These are phyloP conservation scores for Dentipellis fragilis DNA, from an alignment of 768 basidiomycete species.

Conservation along the genomic window DNA sequence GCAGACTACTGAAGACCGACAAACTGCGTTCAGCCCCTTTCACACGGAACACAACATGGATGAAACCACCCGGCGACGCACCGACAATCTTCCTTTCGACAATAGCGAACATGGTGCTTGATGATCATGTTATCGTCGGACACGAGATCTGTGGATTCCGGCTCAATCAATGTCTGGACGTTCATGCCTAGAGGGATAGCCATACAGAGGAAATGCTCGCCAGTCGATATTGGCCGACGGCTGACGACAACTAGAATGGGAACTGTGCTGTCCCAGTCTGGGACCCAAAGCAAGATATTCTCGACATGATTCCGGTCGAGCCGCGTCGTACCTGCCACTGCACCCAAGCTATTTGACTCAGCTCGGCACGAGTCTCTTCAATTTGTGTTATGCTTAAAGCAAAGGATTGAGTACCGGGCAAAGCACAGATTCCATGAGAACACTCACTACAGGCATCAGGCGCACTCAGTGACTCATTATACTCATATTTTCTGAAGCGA, in stretches of 20 bases:
- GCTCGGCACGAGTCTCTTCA: constrained; percentile 95
- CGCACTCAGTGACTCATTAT: constrained; percentile 99
- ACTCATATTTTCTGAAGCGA: constrained; percentile 99
- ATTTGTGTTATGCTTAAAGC: constrained; percentile 83
- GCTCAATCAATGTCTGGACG: constrained; percentile 71
- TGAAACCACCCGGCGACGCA: constrained; percentile 84
- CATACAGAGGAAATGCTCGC: constrained; percentile 91
- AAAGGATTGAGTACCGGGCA: constrained; percentile 6
- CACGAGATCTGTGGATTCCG: constrained; percentile 69
- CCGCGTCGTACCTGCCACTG: constrained; percentile 67
- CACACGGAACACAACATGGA: constrained; percentile 96
- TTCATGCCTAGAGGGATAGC: constrained; percentile 94
- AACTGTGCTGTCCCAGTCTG: constrained; percentile 93
- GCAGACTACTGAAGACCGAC: constrained; percentile 85
- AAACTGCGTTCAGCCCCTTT: constrained; percentile 92
- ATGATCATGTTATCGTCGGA: constrained; percentile 93
- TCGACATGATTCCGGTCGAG: constrained; percentile 88
- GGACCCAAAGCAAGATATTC: no score
- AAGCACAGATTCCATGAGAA: no score
- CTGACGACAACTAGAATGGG: constrained; percentile 93
- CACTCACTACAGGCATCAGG: constrained; percentile 97
- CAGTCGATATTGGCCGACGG: constrained; percentile 95
- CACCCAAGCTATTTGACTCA: constrained; percentile 97
- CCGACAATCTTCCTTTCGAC: constrained; percentile 99
- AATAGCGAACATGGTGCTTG: constrained; percentile 94